Evolutionary conservation across 441 rosid species (phyloP), one percentile per base, ranked within the genome.

Genomic region (Capsella rubella): DNA sequence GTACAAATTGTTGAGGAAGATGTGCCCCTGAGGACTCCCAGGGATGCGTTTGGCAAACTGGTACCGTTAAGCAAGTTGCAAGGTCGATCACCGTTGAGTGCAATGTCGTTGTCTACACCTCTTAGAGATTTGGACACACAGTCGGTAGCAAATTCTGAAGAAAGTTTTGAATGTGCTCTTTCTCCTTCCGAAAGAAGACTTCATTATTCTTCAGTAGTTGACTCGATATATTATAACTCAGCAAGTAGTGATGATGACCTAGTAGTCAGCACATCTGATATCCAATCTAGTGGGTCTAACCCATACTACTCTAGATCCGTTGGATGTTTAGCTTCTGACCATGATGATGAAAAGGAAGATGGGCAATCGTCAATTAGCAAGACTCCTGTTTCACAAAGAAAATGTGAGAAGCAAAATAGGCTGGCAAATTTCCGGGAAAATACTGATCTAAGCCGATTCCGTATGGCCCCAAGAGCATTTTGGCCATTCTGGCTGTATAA

Each of bases 401-500:
- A 54, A 82, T 51, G 73, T 70, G 57, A 69, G 59, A 78, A 72
- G 67, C 78, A 78, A 76, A 63, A 77, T 45, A 78, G 78, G 52
- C 66, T 81, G 65, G 77, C 78, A 58, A 65, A 80, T n/a, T 46
- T 47, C 40, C 39, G 67, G 66, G 76, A 60, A 81, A 69, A 69
- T 56, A 67, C 77, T 21, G 80, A 78, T 63, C 80, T 87, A 42
- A 78, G 42, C 76, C 85, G 79, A 55, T 80, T 87, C 46, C 86
- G 83, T 31, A 72, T 71, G 73, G 78, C 76, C 55, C 77, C 96
- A 28, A 75, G 82, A 81, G 90, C 97, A 43, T 92, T 84, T 84
- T 91, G 87, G 95, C 99, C 99, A 32, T 69, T 72, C 61, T 92
- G 99, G 99, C 97, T 89, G 31, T 95, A 89, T 69, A 74, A 59